Conservation (phyloP, 1,284 basidiomycete species). For the Malassezia sympodialis region DNA sequence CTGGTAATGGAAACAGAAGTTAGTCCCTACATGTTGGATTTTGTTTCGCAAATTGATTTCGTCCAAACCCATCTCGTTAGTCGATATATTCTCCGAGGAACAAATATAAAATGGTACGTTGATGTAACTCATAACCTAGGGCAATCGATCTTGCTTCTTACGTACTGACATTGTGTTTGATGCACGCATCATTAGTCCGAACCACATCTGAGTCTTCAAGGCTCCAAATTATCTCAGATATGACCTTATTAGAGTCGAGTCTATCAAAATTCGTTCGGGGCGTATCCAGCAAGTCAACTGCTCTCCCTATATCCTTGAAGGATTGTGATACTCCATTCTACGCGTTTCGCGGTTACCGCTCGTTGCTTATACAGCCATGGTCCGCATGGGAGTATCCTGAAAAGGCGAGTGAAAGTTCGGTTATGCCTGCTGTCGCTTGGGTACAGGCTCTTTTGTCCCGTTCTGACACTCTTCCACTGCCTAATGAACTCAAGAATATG, state of each 20-base stretch:
- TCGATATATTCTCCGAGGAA: neutral
- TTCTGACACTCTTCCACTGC: neutral
- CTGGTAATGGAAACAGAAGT: neutral
- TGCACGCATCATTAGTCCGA: conserved; percentile 3
- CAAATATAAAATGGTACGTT: neutral
- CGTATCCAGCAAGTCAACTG: neutral
- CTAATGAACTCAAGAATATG: conserved; percentile 3
- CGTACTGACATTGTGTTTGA: neutral
- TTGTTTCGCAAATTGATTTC: neutral
- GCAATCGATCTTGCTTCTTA: neutral
- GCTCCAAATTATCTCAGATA: conserved; percentile 5
- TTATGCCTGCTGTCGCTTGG: neutral
- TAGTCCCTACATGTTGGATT: conserved; percentile 11
- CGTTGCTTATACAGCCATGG: conserved; percentile 2
- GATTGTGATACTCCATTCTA: conserved; percentile 1
- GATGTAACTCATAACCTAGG: neutral
- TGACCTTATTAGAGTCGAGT: conserved; percentile 3
- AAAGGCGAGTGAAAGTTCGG: neutral
- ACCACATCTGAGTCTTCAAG: neutral
- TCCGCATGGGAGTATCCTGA: neutral
- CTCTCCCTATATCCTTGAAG: neutral
- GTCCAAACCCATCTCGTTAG: neutral
- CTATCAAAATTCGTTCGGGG: neutral
- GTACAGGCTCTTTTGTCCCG: conserved; percentile 4
- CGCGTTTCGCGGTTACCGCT: neutral